Percentiles rank a stretch among this genome's conserved stretches.
phyloP scores from a whole-genome alignment of 139 green algal genomes.

The Haematococcus sp. region DNA sequence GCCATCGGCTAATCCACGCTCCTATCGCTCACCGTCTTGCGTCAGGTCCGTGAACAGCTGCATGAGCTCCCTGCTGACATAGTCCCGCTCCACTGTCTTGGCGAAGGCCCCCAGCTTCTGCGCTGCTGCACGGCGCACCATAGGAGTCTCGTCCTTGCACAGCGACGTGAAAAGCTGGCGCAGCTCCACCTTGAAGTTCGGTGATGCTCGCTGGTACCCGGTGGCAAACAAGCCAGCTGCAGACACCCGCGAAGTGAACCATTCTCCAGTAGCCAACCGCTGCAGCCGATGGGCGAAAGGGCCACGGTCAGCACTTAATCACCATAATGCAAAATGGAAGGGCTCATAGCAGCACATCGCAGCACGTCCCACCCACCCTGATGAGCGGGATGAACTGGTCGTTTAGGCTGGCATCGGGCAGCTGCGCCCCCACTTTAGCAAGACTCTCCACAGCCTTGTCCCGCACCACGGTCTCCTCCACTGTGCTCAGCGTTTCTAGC shows the following conservation, averaged over 20 bases:
- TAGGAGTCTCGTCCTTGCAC: constrained; percentile 96
- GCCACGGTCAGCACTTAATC: too few relatives aligned
- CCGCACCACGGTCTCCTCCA: constrained; percentile 98
- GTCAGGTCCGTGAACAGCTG: constrained; percentile 87
- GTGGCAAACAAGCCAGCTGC: constrained; percentile 85
- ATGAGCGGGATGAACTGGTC: constrained; percentile 84
- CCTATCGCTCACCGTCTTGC: constrained; percentile 70
- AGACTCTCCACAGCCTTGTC: constrained; percentile 92
- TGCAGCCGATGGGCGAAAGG: constrained; percentile 36
- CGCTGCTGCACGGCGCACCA: constrained; percentile 91
- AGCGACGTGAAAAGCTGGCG: constrained; percentile 76
- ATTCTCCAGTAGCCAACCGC: constrained; percentile 88
- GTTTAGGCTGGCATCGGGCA: constrained; percentile 64
- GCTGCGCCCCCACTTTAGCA: constrained; percentile 68
- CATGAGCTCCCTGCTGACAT: constrained; percentile 81
- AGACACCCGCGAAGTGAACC: constrained; percentile 96
- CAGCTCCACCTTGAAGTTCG: constrained; percentile 63
- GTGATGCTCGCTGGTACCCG: constrained; percentile 64
- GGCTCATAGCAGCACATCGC: not conserved
- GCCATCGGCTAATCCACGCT: not conserved
- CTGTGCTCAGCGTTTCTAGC: constrained; percentile 89
- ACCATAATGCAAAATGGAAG: not conserved
- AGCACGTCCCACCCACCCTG: constrained; percentile 57
- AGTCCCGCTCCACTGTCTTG: constrained; percentile 70
- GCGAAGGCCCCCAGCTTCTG: constrained; percentile 87